A percentile compares a stretch with the other conserved stretches of the same genome.
phyloP scores from a whole-genome alignment of 352 stramenopile genomes.

The Pythium rishiriense region DNA sequence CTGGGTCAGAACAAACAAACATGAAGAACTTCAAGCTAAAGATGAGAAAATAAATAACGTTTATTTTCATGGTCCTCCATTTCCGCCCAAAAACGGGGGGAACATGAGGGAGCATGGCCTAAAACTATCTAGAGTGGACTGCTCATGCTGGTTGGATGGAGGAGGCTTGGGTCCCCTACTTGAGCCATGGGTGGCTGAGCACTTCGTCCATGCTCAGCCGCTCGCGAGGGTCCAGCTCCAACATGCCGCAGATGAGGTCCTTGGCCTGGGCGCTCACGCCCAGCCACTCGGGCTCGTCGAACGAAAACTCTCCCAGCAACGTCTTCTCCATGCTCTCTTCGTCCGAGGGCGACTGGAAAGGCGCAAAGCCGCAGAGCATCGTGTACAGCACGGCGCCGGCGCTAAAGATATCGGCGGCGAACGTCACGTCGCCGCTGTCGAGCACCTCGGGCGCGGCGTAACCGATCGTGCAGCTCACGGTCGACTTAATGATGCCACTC shows the following conservation, averaged over 20 bases:
- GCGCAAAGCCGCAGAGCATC: constrained; percentile 61
- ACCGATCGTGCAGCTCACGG: constrained; percentile 70
- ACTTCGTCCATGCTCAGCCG: constrained; percentile 70
- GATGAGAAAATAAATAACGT: constrained; percentile 8
- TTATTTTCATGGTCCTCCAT: neutral
- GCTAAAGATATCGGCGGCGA: constrained; percentile 77
- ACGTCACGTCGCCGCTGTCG: constrained; percentile 42
- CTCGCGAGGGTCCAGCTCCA: constrained; percentile 40
- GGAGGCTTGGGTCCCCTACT: constrained; percentile 35
- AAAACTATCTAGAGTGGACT: neutral
- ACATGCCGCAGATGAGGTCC: constrained; percentile 62
- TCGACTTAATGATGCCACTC: constrained; percentile 30
- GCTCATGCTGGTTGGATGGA: neutral
- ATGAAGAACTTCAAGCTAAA: too few relatives aligned
- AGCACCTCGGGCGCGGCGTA: constrained; percentile 77
- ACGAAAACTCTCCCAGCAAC: constrained; percentile 46
- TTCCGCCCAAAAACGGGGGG: neutral
- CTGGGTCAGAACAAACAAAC: too few relatives aligned
- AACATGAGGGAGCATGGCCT: neutral
- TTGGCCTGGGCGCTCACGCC: constrained; percentile 50
- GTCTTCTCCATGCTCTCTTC: constrained; percentile 62
- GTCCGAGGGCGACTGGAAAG: constrained; percentile 62
- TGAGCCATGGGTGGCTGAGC: constrained; percentile 59
- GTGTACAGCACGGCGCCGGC: constrained; percentile 71
- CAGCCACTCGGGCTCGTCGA: constrained; percentile 59